Conservation (phyloP, 208 protist species). For the Trichomonas vaginalis region DNA sequence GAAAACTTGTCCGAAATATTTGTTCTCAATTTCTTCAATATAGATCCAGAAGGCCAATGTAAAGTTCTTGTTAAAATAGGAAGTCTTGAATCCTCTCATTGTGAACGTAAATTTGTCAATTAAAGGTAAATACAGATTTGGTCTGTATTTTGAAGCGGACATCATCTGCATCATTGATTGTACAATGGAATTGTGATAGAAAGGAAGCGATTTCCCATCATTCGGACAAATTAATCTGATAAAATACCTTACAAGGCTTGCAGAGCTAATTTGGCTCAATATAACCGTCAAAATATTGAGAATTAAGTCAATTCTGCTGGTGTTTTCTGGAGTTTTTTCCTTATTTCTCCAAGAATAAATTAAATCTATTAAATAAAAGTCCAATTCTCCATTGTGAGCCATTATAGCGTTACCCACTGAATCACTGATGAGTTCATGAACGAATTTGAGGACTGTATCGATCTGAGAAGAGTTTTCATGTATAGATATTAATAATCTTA, state of each 20-base stretch:
- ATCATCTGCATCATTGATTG: neutral
- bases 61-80: neutral
- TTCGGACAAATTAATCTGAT: neutral
- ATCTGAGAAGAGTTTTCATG: neutral
- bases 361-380: neutral
- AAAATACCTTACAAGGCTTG: neutral
- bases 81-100: neutral
- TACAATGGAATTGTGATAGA: neutral
- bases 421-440: neutral
- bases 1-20: neutral
- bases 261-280: neutral
- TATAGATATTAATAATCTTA: neutral
- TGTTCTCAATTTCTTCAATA: neutral
- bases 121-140: neutral
- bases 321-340: too few species aligned
- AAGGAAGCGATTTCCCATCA: neutral
- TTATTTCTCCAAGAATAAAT: neutral
- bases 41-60: neutral
- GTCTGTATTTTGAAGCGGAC: neutral
- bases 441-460: neutral
- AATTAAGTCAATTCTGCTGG: neutral
- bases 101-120: neutral
- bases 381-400: neutral
- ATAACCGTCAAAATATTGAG: neutral
- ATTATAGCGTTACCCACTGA: neutral